Conservation (phyloP, 2,329 filamentous ascomycete species). For the Botrytis fragariae region DNA sequence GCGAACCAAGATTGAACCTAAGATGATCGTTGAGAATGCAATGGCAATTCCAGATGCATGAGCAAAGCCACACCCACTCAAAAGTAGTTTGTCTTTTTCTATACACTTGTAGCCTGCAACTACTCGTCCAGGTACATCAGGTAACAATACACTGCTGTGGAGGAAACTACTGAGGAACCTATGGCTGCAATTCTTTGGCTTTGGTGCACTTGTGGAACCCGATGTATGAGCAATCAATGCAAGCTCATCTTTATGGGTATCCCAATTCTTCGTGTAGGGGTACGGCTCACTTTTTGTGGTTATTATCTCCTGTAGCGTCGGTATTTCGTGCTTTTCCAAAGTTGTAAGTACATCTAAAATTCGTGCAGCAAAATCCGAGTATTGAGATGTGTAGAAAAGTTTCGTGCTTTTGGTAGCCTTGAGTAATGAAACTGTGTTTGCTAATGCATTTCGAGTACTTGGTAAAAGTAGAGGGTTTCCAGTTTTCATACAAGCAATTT, state of each 20-base stretch:
- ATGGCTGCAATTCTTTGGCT: constrained; percentile 53
- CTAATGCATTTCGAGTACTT: constrained; percentile 26
- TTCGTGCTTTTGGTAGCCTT: constrained; percentile 21
- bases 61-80: constrained; percentile 22
- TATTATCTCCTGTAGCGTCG: constrained; percentile 36
- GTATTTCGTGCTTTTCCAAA: constrained; percentile 24
- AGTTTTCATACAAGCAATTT: constrained; percentile 20
- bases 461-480: constrained; percentile 27
- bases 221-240: constrained; percentile 38
- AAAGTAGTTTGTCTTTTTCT: background rate
- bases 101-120: background rate
- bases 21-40: background rate
- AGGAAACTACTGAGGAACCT: constrained; percentile 40
- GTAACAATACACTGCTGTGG: constrained; percentile 18
- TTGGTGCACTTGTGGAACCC: constrained; percentile 59
- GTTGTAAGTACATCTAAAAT: constrained; percentile 8
- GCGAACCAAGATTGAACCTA: constrained; percentile 18
- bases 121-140: constrained; percentile 7
- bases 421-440: constrained; percentile 27
- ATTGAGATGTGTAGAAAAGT: constrained; percentile 24
- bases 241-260: constrained; percentile 40
- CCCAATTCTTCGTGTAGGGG: constrained; percentile 39
- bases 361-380: constrained; percentile 15
- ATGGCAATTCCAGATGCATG: constrained; percentile 27
- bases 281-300: constrained; percentile 27